Percentiles rank a stretch among this genome's conserved stretches.
phyloP scores from a whole-genome alignment of 305 asterid genomes.

The Fraxinus nigra region DNA sequence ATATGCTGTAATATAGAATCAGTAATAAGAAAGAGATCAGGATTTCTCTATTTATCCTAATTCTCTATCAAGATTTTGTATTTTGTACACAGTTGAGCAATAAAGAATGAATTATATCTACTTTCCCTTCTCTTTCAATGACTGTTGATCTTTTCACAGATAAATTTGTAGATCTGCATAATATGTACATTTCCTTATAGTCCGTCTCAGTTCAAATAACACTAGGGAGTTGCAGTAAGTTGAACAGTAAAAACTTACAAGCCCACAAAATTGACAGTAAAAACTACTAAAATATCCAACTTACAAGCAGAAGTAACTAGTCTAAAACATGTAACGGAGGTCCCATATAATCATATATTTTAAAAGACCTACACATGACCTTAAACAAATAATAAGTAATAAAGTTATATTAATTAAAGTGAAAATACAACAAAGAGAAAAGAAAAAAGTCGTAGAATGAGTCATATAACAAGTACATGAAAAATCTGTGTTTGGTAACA shows the following conservation, averaged over 20 bases:
- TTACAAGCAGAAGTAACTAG: not conserved
- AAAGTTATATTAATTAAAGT: not conserved
- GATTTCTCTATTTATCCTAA: not conserved
- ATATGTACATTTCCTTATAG: not conserved
- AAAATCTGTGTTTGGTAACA: not conserved
- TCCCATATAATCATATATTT: not conserved
- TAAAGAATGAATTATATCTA: not conserved
- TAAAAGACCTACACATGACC: not conserved
- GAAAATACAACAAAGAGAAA: not conserved
- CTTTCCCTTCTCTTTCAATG: not conserved
- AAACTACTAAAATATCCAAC: not conserved
- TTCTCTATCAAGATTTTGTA: not conserved
- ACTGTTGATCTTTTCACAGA: not conserved
- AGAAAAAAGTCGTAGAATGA: not conserved
- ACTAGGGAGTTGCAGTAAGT: not conserved
- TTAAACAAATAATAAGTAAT: not conserved
- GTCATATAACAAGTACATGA: not conserved
- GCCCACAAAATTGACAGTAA: not conserved
- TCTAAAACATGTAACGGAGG: not conserved
- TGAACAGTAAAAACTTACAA: not conserved
- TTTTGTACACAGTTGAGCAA: not conserved
- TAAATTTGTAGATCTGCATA: not conserved
- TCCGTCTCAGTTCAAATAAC: not conserved
- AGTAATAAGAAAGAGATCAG: slow-evolving; percentile 4
- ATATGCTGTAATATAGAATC: not conserved